These are phyloP conservation scores for Pseudocercospora fuligena DNA, from an alignment of 2,329 filamentous ascomycete genomes.

Conservation along the genomic window DNA sequence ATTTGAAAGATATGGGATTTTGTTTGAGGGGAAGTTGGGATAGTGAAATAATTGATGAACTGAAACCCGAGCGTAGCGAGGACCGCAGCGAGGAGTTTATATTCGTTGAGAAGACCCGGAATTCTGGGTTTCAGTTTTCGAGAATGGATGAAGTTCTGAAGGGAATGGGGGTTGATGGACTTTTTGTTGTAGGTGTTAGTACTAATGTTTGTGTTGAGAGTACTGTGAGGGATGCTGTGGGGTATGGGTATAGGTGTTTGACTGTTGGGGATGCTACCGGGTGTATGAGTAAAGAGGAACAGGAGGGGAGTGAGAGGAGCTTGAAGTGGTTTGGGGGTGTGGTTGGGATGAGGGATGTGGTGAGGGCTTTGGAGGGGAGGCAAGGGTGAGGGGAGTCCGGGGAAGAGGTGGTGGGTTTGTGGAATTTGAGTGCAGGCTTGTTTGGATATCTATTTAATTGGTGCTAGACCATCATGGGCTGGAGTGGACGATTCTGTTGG, in stretches of 20 bases:
- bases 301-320: slow-evolving; percentile 2
- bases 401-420: neutral
- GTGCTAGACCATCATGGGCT: too few species aligned
- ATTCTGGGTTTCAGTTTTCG: neutral
- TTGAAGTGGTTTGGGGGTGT: slow-evolving; percentile 6
- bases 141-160: neutral
- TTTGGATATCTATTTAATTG: too few species aligned
- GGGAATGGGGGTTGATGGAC: neutral
- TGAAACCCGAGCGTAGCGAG: neutral
- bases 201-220: slow-evolving; percentile 8
- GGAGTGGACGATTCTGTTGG: too few species aligned
- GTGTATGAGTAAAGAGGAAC: slow-evolving; percentile 4
- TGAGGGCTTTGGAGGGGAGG: neutral
- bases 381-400: neutral
- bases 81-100: neutral
- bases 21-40: neutral
- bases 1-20: neutral
- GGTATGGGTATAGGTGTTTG: neutral
- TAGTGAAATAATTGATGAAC: neutral
- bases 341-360: neutral
- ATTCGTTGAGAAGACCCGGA: neutral
- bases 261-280: neutral
- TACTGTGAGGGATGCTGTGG: neutral
- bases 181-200: neutral
- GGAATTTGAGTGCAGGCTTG: neutral